phyloP scores from a whole-genome alignment of 2,329 filamentous ascomycete genomes.

The Xylaria sp. region DNA sequence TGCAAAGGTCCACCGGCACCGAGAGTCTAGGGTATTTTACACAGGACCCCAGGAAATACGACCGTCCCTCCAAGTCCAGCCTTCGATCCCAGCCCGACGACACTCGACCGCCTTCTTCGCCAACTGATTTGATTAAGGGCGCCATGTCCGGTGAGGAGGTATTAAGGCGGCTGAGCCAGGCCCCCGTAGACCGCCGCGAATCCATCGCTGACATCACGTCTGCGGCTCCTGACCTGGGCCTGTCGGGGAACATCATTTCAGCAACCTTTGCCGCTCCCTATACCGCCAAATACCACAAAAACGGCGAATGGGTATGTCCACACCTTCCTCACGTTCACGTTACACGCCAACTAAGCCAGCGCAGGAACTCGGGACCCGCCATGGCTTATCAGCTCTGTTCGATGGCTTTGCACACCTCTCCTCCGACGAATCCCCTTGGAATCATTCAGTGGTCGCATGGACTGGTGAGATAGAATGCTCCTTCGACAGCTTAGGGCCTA shows the following conservation, averaged over 20 bases:
- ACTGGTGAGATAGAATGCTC: slow-evolving; percentile 79
- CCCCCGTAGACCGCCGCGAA: slow-evolving; percentile 52
- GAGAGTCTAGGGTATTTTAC: slow-evolving; percentile 43
- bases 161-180: slow-evolving; percentile 51
- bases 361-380: slow-evolving; percentile 76
- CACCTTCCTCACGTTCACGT: neutral
- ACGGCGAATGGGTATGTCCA: slow-evolving; percentile 65
- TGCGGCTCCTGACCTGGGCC: slow-evolving; percentile 60
- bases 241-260: slow-evolving; percentile 71
- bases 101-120: slow-evolving; percentile 32
- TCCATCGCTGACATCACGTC: slow-evolving; percentile 61
- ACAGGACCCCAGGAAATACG: slow-evolving; percentile 32
- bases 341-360: slow-evolving; percentile 13
- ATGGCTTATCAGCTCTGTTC: slow-evolving; percentile 89
- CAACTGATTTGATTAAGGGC: slow-evolving; percentile 35
- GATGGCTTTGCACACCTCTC: slow-evolving; percentile 89
- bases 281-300: slow-evolving; percentile 62
- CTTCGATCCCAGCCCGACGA: slow-evolving; percentile 19
- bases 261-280: slow-evolving; percentile 69
- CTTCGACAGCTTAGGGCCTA: slow-evolving; percentile 51
- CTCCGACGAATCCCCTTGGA: slow-evolving; percentile 83
- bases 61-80: slow-evolving; percentile 34
- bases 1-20: slow-evolving; percentile 26
- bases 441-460: slow-evolving; percentile 92
- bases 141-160: slow-evolving; percentile 48